Conservation (phyloP, 148 eudicot genomes). For the Cornus florida region DNA sequence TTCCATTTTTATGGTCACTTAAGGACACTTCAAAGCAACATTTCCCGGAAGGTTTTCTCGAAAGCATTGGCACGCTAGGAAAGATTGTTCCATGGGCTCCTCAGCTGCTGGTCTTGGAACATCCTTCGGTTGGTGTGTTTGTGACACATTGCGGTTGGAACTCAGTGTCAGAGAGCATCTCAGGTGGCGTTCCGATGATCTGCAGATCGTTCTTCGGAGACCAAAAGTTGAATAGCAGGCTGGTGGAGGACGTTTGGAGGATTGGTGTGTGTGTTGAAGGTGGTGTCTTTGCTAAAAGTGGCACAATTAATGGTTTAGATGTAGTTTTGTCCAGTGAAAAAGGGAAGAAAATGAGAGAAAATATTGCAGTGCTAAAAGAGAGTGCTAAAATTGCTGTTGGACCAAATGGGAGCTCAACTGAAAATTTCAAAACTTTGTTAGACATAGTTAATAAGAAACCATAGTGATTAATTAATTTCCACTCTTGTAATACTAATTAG, state of each 20-base stretch:
- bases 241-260: constrained; percentile 36
- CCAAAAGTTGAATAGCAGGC: constrained; percentile 36
- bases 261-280: constrained; percentile 40
- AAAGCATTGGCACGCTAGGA: constrained; percentile 23
- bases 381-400: constrained; percentile 17
- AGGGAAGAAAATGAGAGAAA: constrained; percentile 23
- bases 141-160: constrained; percentile 74
- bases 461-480: too few species aligned
- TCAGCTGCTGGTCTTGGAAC: constrained; percentile 41
- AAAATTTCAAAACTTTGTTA: constrained; percentile 16
- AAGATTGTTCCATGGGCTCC: constrained; percentile 67
- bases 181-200: constrained; percentile 49
- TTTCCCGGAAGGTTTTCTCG: constrained; percentile 36
- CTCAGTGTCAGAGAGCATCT: constrained; percentile 52
- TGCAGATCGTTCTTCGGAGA: constrained; percentile 60
- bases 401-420: constrained; percentile 29
- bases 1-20: constrained; percentile 59
- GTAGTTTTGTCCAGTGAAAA: constrained; percentile 6
- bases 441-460: constrained; percentile 6
- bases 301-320: constrained; percentile 16
- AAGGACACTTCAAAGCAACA: constrained; percentile 17
- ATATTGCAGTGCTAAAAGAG: constrained; percentile 9
- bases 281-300: constrained; percentile 31
- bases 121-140: constrained; percentile 40
- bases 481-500: neutral